A percentile compares a stretch with the other conserved stretches of the same genome.
Evolutionary conservation across 805 yeast genomes (phyloP).

Genomic region (Wickerhamomyces ciferrii): DNA sequence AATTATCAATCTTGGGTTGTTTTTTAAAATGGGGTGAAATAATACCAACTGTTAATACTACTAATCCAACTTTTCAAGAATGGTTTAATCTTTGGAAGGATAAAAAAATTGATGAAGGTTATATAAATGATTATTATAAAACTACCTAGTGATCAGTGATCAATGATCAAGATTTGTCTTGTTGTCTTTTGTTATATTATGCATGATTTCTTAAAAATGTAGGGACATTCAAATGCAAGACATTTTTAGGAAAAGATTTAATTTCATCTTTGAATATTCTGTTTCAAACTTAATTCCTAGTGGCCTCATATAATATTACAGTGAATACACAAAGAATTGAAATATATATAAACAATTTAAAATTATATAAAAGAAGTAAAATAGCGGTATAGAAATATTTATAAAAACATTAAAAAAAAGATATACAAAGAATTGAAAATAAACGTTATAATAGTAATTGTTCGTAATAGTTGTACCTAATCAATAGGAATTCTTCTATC

Average conservation of each 20-base stretch:
- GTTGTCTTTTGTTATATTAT: too few species aligned
- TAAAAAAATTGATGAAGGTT: conserved; percentile 1
- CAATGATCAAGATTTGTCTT: too few species aligned
- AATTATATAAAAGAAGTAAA: too few species aligned
- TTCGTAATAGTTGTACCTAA: neutral
- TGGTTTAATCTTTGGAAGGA: conserved; percentile 18
- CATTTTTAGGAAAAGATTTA: neutral
- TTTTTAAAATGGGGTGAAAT: conserved; percentile 44
- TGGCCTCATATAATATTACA: too few species aligned
- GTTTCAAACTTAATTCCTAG: too few species aligned
- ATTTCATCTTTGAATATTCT: too few species aligned
- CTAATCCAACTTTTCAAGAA: conserved; percentile 14
- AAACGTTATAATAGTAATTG: too few species aligned
- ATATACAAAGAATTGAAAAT: neutral
- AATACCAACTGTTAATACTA: conserved; percentile 73
- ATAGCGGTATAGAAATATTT: too few species aligned
- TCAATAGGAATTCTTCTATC: conserved; percentile 23
- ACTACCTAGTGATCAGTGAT: too few species aligned
- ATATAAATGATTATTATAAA: conserved; percentile 7
- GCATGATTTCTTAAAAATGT: neutral
- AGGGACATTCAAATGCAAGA: neutral
- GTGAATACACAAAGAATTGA: too few species aligned
- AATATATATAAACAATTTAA: too few species aligned
- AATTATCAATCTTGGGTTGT: conserved; percentile 61
- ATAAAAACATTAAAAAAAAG: neutral